Evolutionary conservation across 2,329 filamentous ascomycete genomes (phyloP), one percentile per base, ranked within the genome.

Genomic region (Diaporthe sp.): DNA sequence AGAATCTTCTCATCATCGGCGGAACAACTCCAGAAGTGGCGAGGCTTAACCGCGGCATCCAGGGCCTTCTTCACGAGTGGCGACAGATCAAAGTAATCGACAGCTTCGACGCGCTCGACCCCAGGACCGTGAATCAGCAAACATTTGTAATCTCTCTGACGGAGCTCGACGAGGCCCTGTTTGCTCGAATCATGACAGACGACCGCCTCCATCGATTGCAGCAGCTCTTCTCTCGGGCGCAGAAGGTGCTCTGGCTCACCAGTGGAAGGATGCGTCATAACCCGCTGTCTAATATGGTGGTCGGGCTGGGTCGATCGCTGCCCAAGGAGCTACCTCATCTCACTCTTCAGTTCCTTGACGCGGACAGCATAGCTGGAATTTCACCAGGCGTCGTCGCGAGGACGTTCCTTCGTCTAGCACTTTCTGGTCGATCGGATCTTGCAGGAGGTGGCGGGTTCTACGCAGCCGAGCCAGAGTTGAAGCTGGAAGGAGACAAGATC

Each of bases 241-340:
- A 72, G 37, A 79, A 51, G 13, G 44, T 80, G 3, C 44, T 80
- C 10, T 83, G 81, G 81, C 68, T 82, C 10, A 82, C 81, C 9
- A 19, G 58, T 10, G 79, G 76, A 22, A 67, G 75, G 8, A 37
- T 39, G 28, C 58, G 12, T 5, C 75, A 79, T 9, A 37, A 80
- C 12, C 81, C 79, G 4, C 81, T 75, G 28, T 69, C 77, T 6
- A 81, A 79, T 72, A 79, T 79, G 65, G 79, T 73, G 22, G 75
- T 81, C 17, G 79, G 78, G 10, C 77, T 81, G 31, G 78, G 77
- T 0, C 77, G 80, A 19, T 42, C 75, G 13, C 70, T 78, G 1
- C 46, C 69, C 4, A 31, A 67, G 15, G 79, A 82, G 70, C 61
- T 75, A 39, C 72, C 74, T 1, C 58, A 78, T 19, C 51, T 81